Base-by-base conservation (phyloP, 2,329 filamentous ascomycete genomes). In the Penicillium glabrum region DNA sequence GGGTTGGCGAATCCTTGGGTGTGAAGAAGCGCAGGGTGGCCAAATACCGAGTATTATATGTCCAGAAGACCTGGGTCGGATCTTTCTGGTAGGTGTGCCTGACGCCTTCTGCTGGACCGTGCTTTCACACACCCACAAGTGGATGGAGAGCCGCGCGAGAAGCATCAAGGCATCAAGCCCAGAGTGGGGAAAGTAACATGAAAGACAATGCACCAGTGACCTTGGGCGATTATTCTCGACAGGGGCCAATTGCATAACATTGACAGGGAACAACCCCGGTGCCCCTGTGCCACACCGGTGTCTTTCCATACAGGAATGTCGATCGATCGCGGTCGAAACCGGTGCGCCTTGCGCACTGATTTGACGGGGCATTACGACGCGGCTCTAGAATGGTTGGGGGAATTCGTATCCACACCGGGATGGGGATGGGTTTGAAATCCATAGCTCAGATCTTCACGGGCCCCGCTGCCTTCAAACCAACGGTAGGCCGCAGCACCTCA, bases 81-180 rank as follows among this genome's bases (percentile, higher is more conserved):
- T 21, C 24, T 58, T 47, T 51, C 55, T 57, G 54, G 57, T 53
- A 57, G 51, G 51, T 54, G 57, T 66, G 62, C 64, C 63, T 66
- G 63, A 67, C 54, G 56, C 56, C 57, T 53, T 33, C n/a, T 57
- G 51, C 54, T 53, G 49, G 51, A 58, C 50, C 26, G 49, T 56
- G 52, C 54, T 54, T 62, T 58, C 60, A 57, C 52, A 49, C 59
- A 47, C 46, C 48, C 47, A 27, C 48, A 61, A 64, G 60, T 67
- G 60, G 63, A 55, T 47, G 53, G 51, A 57, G 64, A 67, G 64
- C 64, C 64, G 64, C 63, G 61, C 60, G 54, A 64, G 60, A 58
- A 57, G 57, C 45, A 44, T 59, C 54, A 63, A 52, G 44, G 57
- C 45, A 44, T 59, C 54, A 63, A 52, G 44, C 39, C 44, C 51